phyloP scores from a whole-genome alignment of 2,329 filamentous ascomycete genomes.

The Talaromyces marneffei region DNA sequence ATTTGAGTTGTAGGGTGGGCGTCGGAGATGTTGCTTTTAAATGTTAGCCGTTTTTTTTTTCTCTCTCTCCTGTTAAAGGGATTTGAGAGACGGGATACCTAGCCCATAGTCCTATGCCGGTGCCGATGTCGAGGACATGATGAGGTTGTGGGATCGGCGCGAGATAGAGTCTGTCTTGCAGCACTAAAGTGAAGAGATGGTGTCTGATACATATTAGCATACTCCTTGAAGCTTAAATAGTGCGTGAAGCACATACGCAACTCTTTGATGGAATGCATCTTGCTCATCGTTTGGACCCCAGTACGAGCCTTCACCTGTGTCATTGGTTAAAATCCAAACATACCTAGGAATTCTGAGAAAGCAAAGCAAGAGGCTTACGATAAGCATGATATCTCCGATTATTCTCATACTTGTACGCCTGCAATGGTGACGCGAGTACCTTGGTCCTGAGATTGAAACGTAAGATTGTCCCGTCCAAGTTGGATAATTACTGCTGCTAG shows the following conservation, averaged over 20 bases:
- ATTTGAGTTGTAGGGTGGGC: conserved; percentile 28
- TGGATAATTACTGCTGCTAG: background rate
- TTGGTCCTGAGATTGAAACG: background rate
- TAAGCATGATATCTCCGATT: conserved; percentile 29
- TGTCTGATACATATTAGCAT: conserved; percentile 16
- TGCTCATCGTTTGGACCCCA: conserved; percentile 26
- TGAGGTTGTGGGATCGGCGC: conserved; percentile 25
- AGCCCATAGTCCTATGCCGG: conserved; percentile 30
- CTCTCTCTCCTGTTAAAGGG: background rate
- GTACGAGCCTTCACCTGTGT: conserved; percentile 23
- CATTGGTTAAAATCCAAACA: background rate
- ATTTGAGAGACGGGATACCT: conserved; percentile 15
- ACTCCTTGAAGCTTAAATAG: background rate
- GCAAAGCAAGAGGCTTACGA: background rate
- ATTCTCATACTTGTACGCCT: conserved; percentile 29
- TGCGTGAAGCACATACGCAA: conserved; percentile 17
- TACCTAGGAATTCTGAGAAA: background rate
- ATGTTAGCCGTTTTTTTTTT: background rate
- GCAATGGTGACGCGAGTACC: conserved; percentile 23
- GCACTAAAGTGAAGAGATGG: conserved; percentile 23
- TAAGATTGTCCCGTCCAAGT: background rate
- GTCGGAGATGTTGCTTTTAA: conserved; percentile 23
- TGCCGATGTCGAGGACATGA: conserved; percentile 28
- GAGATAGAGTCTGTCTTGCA: conserved; percentile 23
- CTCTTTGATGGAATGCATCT: conserved; percentile 19